Base-by-base conservation (phyloP, 2,329 filamentous ascomycete species). In the Beauveria asiatica region DNA sequence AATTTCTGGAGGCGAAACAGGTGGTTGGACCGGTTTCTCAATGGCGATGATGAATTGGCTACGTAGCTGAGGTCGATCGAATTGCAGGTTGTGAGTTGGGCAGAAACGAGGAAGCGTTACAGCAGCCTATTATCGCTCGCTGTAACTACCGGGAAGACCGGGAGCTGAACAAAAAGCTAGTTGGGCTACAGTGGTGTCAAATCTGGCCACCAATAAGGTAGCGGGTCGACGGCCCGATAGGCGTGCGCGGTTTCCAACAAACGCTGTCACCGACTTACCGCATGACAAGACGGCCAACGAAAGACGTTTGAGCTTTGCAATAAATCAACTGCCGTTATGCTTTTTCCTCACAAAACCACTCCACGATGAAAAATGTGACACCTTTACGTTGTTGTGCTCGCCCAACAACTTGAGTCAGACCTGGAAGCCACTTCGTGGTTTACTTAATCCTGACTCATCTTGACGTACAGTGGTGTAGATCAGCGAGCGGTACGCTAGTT, bases 31-130 rank as follows among this genome's bases (percentile, higher is more conserved):
- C 44, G 30, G 23, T 19, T 9, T n/a, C 8, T 39, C 21, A 30
- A 5, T 44, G 45, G 42, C 33, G 44, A 50, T 42, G 30, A 42
- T 33, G 17, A 11, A 16, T 50, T 41, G 33, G 13, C 17, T 19
- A 17, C 42, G 48, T 59, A 25, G 39, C 48, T 23, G 56, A 51
- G 56, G 39, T 39, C 27, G 44, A 37, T 52, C 25, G n/a, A 39
- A 48, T 52, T 59, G 56, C n/a, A 52, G 30, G 56, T 9, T 51
- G n/a, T 39, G 51, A 52, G 25, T 59, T 59, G 56, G 56, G 56
- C 56, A 9, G 33, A 51, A 48, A 37, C 56, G 42, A 50, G 5
- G 33, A 11, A 37, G 5, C 48, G 51, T 27, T 55, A 51, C 51
- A 3, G 10, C 11, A 33, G 30, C 30, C 13, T 37, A 37, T 37